A percentile compares a stretch with the other conserved stretches of the same genome.
Conservation (phyloP, 305 asterid genomes). For the Caryopteris hybrid region DNA sequence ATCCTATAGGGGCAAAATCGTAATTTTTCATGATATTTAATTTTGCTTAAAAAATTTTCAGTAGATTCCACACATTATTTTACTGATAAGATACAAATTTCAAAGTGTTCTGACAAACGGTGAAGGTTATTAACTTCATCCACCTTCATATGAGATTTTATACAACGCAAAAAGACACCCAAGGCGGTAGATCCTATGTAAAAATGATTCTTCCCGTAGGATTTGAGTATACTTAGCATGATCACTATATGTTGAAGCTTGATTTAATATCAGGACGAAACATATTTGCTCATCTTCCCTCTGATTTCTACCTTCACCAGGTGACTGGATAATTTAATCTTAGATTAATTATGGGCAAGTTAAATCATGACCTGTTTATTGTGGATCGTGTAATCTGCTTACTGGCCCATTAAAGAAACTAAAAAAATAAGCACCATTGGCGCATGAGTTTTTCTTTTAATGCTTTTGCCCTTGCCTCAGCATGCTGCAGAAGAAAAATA, state of each 20-base stretch:
- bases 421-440: conserved; percentile 5
- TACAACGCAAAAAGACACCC: conserved; percentile 9
- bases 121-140: conserved; percentile 64
- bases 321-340: conserved; percentile 96
- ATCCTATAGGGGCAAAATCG: no score
- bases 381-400: conserved; percentile 83
- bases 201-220: not conserved
- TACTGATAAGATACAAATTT: no score
- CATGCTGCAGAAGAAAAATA: conserved; percentile 99
- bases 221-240: not conserved
- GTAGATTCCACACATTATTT: no score
- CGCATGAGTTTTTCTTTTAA: conserved; percentile 7
- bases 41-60: no score
- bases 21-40: no score
- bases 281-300: conserved; percentile 12
- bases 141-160: conserved; percentile 14
- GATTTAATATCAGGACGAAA: not conserved
- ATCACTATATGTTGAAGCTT: conserved; percentile 1
- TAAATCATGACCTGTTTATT: conserved; percentile 82
- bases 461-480: conserved; percentile 43
- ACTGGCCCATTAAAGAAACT: conserved; percentile 17
- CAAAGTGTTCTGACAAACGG: no score
- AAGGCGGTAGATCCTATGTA: not conserved
- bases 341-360: conserved; percentile 89
- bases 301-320: conserved; percentile 35